A percentile compares a stretch with the other conserved stretches of the same genome.
phyloP scores from a whole-genome alignment of 768 basidiomycete genomes.

The Leccinum boreale region DNA sequence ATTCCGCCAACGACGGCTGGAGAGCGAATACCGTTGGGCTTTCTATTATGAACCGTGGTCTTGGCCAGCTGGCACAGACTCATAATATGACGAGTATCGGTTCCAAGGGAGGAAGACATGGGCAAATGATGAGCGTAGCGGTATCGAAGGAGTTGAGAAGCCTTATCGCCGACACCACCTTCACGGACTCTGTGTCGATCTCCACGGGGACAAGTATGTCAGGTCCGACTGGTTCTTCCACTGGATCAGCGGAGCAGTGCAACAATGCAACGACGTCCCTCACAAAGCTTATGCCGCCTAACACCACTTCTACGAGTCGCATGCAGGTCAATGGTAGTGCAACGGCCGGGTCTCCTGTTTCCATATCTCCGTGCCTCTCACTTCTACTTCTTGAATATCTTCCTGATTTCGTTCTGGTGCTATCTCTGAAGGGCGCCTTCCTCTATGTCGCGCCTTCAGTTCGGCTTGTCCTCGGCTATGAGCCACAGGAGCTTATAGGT shows the following conservation, averaged over 20 bases:
- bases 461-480: slow-evolving; percentile 76
- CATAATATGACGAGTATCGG: slow-evolving; percentile 22
- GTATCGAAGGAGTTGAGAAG: slow-evolving; percentile 53
- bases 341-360: slow-evolving; percentile 39
- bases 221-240: slow-evolving; percentile 20
- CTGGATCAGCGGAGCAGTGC: slow-evolving; percentile 10
- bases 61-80: slow-evolving; percentile 10
- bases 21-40: neutral
- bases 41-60: neutral
- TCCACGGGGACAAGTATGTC: slow-evolving; percentile 38
- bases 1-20: slow-evolving; percentile 54
- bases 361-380: slow-evolving; percentile 35
- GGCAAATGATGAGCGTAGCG: slow-evolving; percentile 30
- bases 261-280: slow-evolving; percentile 14
- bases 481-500: slow-evolving; percentile 79
- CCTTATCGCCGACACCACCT: slow-evolving; percentile 45
- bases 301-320: slow-evolving; percentile 19
- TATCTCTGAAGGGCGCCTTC: slow-evolving; percentile 90
- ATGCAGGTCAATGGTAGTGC: slow-evolving; percentile 1
- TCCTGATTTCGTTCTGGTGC: slow-evolving; percentile 85
- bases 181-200: slow-evolving; percentile 47
- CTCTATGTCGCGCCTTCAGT: slow-evolving; percentile 89
- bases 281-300: slow-evolving; percentile 18
- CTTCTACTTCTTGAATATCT: slow-evolving; percentile 54
- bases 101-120: slow-evolving; percentile 22